phyloP scores from a whole-genome alignment of 305 asterid species.

The Striga hermonthica region DNA sequence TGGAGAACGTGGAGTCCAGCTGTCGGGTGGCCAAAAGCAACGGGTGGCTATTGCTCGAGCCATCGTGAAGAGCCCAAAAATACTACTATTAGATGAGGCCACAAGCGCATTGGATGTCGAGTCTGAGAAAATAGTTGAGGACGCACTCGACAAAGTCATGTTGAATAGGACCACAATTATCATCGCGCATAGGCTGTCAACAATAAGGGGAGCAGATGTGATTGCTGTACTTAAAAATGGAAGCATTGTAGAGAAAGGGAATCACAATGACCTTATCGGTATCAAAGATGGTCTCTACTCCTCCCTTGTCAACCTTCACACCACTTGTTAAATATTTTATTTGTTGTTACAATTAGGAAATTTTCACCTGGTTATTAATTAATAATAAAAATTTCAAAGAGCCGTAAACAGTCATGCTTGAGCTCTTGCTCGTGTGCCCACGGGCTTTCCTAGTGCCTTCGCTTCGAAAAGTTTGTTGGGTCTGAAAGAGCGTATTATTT shows the following conservation, averaged over 20 bases:
- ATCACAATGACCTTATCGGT: slow-evolving; percentile 44
- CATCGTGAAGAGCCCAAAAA: slow-evolving; percentile 48
- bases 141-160: slow-evolving; percentile 60
- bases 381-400: no score
- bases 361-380: no score
- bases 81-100: slow-evolving; percentile 59
- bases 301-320: slow-evolving; percentile 52
- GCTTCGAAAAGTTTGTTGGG: no score
- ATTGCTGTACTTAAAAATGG: slow-evolving; percentile 61
- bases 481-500: no score
- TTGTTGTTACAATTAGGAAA: no score
- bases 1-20: slow-evolving; percentile 58
- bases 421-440: no score
- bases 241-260: slow-evolving; percentile 56
- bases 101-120: slow-evolving; percentile 70
- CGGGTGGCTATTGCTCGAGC: slow-evolving; percentile 63
- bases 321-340: not conserved
- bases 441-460: no score
- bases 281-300: slow-evolving; percentile 53
- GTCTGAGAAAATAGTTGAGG: slow-evolving; percentile 64
- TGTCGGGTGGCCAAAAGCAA: slow-evolving; percentile 66
- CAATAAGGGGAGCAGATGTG: slow-evolving; percentile 53
- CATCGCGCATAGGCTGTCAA: slow-evolving; percentile 63
- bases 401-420: no score
- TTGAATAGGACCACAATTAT: slow-evolving; percentile 51